Percentiles rank a stretch among this genome's conserved stretches.
phyloP scores from a whole-genome alignment of 148 eudicot genomes.

The Fagopyrum esculentum region DNA sequence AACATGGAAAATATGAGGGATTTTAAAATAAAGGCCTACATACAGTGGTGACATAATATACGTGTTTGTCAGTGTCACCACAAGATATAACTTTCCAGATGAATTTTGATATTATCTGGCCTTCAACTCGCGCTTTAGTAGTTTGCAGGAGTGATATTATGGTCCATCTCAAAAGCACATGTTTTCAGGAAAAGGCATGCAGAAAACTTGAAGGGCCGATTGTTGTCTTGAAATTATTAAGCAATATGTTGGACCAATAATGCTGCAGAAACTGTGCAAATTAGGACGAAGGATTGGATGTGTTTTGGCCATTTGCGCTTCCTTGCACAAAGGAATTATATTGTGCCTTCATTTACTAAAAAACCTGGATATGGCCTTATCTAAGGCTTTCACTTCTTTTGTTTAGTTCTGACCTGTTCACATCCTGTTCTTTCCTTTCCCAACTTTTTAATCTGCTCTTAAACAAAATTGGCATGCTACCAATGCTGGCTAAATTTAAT shows the following conservation, averaged over 20 bases:
- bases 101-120: background rate
- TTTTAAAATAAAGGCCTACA: too few species aligned
- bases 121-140: background rate
- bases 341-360: background rate
- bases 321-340: background rate
- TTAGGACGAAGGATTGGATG: background rate
- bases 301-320: background rate
- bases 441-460: background rate
- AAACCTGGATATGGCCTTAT: conserved; percentile 1
- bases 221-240: too few species aligned
- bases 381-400: background rate
- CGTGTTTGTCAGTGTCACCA: background rate
- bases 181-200: too few species aligned
- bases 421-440: background rate
- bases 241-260: background rate
- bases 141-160: background rate
- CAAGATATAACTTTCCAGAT: background rate
- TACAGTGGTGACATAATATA: background rate
- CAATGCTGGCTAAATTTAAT: background rate
- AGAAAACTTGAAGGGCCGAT: too few species aligned
- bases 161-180: background rate
- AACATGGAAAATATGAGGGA: background rate
- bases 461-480: background rate
- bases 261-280: background rate
- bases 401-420: background rate